A percentile compares a stretch with the other conserved stretches of the same genome.
Conservation (phyloP, 2,329 filamentous ascomycete species). For the Zymoseptoria crescenta region DNA sequence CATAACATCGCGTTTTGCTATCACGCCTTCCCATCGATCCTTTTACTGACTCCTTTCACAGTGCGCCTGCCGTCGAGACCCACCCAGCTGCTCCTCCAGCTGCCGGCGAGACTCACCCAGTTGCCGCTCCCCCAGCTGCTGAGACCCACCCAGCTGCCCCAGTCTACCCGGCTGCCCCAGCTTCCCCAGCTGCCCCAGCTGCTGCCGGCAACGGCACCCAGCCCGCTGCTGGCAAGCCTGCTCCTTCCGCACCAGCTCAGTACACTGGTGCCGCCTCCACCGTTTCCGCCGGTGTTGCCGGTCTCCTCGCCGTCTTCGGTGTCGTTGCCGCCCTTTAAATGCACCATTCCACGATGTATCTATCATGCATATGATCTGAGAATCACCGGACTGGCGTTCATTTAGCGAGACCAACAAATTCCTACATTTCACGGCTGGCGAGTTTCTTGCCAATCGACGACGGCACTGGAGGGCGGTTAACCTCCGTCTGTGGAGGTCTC, state of each 20-base stretch:
- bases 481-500: not conserved
- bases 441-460: not conserved
- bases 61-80: not conserved
- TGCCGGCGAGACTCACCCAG: constrained; percentile 5
- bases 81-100: not conserved
- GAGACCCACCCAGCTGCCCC: not conserved
- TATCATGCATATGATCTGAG: not conserved
- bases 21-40: constrained; percentile 20
- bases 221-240: not conserved
- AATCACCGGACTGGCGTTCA: not conserved
- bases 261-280: constrained; percentile 18
- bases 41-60: constrained; percentile 28
- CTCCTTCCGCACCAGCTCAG: constrained; percentile 1
- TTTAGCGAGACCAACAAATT: not conserved
- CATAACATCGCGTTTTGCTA: constrained; percentile 4
- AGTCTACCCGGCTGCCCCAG: not conserved
- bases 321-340: not conserved
- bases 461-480: not conserved
- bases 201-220: not conserved
- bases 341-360: not conserved
- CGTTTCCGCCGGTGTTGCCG: constrained; percentile 15
- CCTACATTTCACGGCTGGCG: not conserved
- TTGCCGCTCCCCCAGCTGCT: too few species aligned
- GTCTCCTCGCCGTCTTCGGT: constrained; percentile 14
- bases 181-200: not conserved